Evolutionary conservation across 495 filamentous ascomycete species (phyloP).

Genomic region (Aspergillus leporis): DNA sequence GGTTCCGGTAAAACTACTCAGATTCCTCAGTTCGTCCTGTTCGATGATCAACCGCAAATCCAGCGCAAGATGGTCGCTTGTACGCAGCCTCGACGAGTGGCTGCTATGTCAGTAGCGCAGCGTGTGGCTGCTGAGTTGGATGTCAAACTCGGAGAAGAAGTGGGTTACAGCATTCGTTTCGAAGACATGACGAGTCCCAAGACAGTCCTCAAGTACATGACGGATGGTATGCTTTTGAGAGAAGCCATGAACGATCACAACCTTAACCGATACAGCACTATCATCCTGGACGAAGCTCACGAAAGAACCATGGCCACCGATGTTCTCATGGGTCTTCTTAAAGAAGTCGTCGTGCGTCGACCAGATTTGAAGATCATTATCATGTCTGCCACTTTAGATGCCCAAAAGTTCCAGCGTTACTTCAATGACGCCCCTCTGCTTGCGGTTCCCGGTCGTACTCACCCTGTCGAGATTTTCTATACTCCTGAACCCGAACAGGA

Average conservation of each 20-base stretch:
- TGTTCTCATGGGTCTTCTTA: slow-evolving; percentile 92
- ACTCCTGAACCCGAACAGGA: slow-evolving; percentile 95
- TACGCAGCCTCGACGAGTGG: slow-evolving; percentile 96
- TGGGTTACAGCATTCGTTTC: slow-evolving; percentile 99
- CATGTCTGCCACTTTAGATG: slow-evolving; percentile 97
- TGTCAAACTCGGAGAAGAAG: slow-evolving; percentile 88
- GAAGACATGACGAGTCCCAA: slow-evolving; percentile 90
- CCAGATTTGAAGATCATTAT: slow-evolving; percentile 94
- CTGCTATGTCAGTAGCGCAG: slow-evolving; percentile 98
- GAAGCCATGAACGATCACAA: slow-evolving; percentile 98
- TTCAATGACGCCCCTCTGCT: slow-evolving; percentile 93
- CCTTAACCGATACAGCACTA: slow-evolving; percentile 88
- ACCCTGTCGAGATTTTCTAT: slow-evolving; percentile 98
- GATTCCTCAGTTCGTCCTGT: slow-evolving; percentile 97
- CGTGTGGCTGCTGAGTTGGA: slow-evolving; percentile 98
- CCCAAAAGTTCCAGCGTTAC: slow-evolving; percentile 97
- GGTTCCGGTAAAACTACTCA: slow-evolving; percentile 99
- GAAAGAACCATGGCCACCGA: slow-evolving; percentile 94
- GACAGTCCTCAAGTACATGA: slow-evolving; percentile 99
- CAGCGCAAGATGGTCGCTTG: slow-evolving; percentile 89
- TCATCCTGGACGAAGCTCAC: slow-evolving; percentile 98
- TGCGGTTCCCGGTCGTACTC: slow-evolving; percentile 91
- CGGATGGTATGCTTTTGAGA: slow-evolving; percentile 96
- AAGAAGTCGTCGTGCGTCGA: slow-evolving; percentile 75
- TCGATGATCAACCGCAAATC: slow-evolving; percentile 89